A percentile compares a stretch with the other conserved stretches of the same genome.
These are phyloP conservation scores for Pistacia atlantica DNA, from an alignment of 345 rosid genomes.

Conservation along the genomic window DNA sequence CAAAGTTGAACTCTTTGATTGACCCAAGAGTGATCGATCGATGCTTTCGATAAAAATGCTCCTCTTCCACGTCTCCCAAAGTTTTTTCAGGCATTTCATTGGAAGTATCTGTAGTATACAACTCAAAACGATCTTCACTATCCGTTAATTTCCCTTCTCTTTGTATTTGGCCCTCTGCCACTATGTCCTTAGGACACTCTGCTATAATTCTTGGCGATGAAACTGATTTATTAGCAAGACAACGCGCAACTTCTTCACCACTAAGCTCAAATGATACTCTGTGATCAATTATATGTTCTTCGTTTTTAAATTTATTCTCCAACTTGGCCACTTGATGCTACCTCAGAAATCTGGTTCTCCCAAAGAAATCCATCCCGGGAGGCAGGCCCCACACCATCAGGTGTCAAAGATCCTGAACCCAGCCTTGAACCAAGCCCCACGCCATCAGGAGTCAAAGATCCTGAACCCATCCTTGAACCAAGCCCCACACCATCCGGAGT, in stretches of 20 bases:
- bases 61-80: conserved; percentile 54
- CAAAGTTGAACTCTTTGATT: conserved; percentile 85
- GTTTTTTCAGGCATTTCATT: conserved; percentile 35
- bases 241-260: conserved; percentile 93
- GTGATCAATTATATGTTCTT: conserved; percentile 50
- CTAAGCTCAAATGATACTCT: conserved; percentile 93
- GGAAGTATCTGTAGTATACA: conserved; percentile 28
- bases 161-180: conserved; percentile 21
- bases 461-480: conserved; percentile 57
- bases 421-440: conserved; percentile 73
- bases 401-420: conserved; percentile 76
- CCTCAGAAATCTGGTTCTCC: conserved; percentile 50
- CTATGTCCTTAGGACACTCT: conserved; percentile 34
- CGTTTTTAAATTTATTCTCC: conserved; percentile 43
- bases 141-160: conserved; percentile 19
- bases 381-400: conserved; percentile 61
- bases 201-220: conserved; percentile 36
- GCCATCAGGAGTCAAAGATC: conserved; percentile 79
- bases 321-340: conserved; percentile 50
- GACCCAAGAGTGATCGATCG: conserved; percentile 70
- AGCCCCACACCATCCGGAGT: conserved; percentile 75
- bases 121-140: conserved; percentile 23
- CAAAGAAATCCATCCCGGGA: conserved; percentile 34
- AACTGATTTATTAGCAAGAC: conserved; percentile 64
- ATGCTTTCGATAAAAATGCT: conserved; percentile 49